These are phyloP conservation scores for Fusarium sterilihyphosum DNA, from an alignment of 2,329 filamentous ascomycete genomes.

Conservation along the genomic window DNA sequence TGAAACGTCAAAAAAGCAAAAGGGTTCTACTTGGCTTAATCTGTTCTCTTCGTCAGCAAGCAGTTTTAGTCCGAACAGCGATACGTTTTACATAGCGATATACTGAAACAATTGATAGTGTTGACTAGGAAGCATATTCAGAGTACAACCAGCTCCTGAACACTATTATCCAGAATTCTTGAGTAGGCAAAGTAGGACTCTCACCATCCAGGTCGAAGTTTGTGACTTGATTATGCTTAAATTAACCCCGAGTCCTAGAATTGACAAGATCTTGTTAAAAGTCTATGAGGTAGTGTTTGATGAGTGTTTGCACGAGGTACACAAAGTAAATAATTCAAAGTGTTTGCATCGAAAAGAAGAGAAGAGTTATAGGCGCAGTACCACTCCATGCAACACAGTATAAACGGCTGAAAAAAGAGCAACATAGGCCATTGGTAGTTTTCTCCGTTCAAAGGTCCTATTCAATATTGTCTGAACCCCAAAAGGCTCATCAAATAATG, in stretches of 20 bases:
- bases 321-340: not conserved
- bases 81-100: not conserved
- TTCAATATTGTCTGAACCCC: not conserved
- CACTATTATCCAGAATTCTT: not conserved
- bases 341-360: conserved; percentile 11
- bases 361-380: not conserved
- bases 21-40: not conserved
- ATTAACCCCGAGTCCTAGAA: not conserved
- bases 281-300: not conserved
- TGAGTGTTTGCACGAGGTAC: not conserved
- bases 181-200: not conserved
- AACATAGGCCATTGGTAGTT: not conserved
- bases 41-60: not conserved
- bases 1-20: not conserved
- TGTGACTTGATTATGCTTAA: not conserved
- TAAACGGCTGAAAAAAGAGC: not conserved
- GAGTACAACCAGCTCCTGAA: not conserved
- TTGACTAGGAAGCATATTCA: not conserved
- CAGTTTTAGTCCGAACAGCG: not conserved
- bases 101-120: not conserved
- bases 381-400: not conserved
- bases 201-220: no score
- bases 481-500: conserved; percentile 52
- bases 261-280: not conserved
- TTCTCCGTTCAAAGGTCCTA: conserved; percentile 3